phyloP scores from a whole-genome alignment of 176 grass and related monocot genomes.

The Alloteropsis semialata region DNA sequence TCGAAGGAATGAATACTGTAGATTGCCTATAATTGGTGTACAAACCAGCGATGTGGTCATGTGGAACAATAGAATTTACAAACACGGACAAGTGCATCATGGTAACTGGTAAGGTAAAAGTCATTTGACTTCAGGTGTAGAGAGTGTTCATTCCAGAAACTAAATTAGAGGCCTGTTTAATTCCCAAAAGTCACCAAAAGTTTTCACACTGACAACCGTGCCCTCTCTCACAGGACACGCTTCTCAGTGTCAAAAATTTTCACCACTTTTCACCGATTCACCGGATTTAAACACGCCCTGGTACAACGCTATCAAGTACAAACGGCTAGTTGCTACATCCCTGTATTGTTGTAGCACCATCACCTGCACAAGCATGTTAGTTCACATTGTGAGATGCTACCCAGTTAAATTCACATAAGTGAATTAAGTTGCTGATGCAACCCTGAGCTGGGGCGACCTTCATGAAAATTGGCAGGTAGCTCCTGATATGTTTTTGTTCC shows the following conservation, averaged over 20 bases:
- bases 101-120: background rate
- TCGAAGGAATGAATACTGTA: slow-evolving; percentile 17
- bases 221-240: too few relatives aligned
- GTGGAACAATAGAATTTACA: background rate
- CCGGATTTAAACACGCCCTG: too few relatives aligned
- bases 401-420: slow-evolving; percentile 1
- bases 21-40: slow-evolving; percentile 26
- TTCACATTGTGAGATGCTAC: slow-evolving; percentile 14
- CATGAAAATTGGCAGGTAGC: background rate
- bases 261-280: too few relatives aligned
- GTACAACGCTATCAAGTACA: slow-evolving; percentile 29
- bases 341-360: slow-evolving; percentile 19
- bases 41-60: slow-evolving; percentile 1
- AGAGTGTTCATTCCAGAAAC: background rate
- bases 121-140: slow-evolving; percentile 12
- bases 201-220: too few relatives aligned
- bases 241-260: too few relatives aligned
- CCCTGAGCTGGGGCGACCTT: background rate
- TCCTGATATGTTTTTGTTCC: too few relatives aligned
- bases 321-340: slow-evolving; percentile 23
- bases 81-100: background rate
- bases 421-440: background rate
- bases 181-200: too few relatives aligned
- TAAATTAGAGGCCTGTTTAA: too few relatives aligned
- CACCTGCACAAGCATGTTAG: slow-evolving; percentile 36